Conservation (phyloP, 345 rosid species). For the Excoecaria cochinchinensis region DNA sequence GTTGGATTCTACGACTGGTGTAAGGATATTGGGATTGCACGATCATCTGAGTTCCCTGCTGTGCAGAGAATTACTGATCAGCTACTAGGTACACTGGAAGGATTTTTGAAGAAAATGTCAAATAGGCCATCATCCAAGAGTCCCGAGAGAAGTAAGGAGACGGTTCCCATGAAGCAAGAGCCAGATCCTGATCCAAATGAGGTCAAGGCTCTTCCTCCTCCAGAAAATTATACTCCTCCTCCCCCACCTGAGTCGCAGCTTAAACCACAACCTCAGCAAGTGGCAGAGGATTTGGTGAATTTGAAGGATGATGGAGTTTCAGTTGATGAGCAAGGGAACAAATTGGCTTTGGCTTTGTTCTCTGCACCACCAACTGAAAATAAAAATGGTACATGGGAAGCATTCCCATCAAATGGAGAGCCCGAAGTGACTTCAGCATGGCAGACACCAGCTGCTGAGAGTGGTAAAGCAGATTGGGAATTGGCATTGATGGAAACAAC, state of each 20-base stretch:
- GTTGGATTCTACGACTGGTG: slow-evolving; percentile 26
- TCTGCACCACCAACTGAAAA: slow-evolving; percentile 6
- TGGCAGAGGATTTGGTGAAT: slow-evolving; percentile 28
- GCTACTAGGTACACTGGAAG: slow-evolving; percentile 19
- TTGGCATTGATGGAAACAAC: slow-evolving; percentile 27
- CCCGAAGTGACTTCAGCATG: slow-evolving; percentile 28
- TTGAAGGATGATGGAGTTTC: slow-evolving; percentile 26
- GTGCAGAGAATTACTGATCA: slow-evolving; percentile 25
- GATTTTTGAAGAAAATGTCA: slow-evolving; percentile 24
- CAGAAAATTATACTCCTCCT: slow-evolving; percentile 15
- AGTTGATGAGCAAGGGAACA: slow-evolving; percentile 22
- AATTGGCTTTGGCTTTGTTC: slow-evolving; percentile 29
- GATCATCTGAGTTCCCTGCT: slow-evolving; percentile 29
- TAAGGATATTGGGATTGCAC: slow-evolving; percentile 28
- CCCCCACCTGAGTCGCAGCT: slow-evolving; percentile 15
- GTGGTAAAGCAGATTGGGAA: slow-evolving; percentile 27
- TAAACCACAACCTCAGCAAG: slow-evolving; percentile 12
- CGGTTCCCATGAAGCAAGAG: slow-evolving; percentile 1
- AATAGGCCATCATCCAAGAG: slow-evolving; percentile 1
- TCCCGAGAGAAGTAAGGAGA: slow-evolving; percentile 16
- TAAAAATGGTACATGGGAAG: slow-evolving; percentile 23
- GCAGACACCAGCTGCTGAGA: slow-evolving; percentile 31
- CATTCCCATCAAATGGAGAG: slow-evolving; percentile 19
- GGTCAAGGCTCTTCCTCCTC: slow-evolving; percentile 26
- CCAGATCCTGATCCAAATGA: slow-evolving; percentile 10